These are phyloP conservation scores for Fusarium drepaniforme DNA, from an alignment of 2,329 filamentous ascomycete genomes.

Conservation along the genomic window DNA sequence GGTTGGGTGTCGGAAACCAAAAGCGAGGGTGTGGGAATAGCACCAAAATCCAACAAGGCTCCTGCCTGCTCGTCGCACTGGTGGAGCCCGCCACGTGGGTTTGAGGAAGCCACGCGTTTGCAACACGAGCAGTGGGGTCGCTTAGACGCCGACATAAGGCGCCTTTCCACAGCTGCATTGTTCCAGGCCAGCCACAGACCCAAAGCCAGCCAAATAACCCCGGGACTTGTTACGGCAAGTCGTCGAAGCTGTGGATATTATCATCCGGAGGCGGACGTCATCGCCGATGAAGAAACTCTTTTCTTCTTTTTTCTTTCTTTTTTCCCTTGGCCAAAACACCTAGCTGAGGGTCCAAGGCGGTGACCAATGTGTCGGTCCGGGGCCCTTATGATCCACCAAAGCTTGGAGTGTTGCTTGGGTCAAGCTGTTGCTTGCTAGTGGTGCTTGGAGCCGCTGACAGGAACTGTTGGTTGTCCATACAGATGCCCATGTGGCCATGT, in stretches of 20 bases:
- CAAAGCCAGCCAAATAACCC: slow-evolving; percentile 6
- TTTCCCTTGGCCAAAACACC: slow-evolving; percentile 4
- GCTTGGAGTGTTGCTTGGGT: slow-evolving; percentile 16
- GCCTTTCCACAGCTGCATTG: slow-evolving; percentile 4
- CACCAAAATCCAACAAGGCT: slow-evolving; percentile 10
- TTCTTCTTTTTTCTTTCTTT: not conserved
- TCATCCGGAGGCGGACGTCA: slow-evolving; percentile 1
- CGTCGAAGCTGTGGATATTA: slow-evolving; percentile 18
- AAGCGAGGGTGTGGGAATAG: slow-evolving; percentile 35
- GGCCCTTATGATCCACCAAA: slow-evolving; percentile 24
- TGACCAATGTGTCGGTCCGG: slow-evolving; percentile 6
- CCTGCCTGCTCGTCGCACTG: slow-evolving; percentile 21
- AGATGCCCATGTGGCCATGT: slow-evolving; percentile 35
- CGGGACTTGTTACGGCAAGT: slow-evolving; percentile 20
- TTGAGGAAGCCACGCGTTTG: slow-evolving; percentile 42
- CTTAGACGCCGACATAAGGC: slow-evolving; percentile 8
- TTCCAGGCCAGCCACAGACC: slow-evolving; percentile 32
- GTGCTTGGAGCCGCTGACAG: not conserved
- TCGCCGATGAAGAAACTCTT: not conserved
- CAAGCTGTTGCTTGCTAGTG: slow-evolving; percentile 20
- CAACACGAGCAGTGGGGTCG: slow-evolving; percentile 41
- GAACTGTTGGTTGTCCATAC: slow-evolving; percentile 10
- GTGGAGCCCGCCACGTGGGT: slow-evolving; percentile 46
- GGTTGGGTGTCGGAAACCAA: not conserved
- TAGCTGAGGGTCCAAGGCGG: slow-evolving; percentile 1